Evolutionary conservation across 305 asterid species (phyloP), one percentile per base, ranked within the genome.

Genomic region (Rubia peregrina): DNA sequence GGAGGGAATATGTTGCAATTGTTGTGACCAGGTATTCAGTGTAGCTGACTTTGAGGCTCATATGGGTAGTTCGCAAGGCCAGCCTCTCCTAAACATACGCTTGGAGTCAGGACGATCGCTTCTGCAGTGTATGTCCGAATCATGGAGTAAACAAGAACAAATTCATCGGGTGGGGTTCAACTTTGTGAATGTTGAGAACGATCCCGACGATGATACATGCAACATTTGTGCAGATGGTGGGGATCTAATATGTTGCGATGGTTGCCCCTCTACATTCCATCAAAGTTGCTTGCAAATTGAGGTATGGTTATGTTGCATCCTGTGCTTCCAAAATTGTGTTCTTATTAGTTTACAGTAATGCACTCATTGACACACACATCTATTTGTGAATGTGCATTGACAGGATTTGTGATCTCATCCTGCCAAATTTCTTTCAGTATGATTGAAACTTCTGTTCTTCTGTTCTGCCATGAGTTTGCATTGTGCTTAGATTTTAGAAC

Each of bases 211-310:
- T 63, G 99, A 91, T 84, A 95, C 91, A 12, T 95, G 99, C 80
- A 88, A 88, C 75, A 77, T 95, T 43, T 95, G 99, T 75, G 98
- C 96, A 30, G 97, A 95, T 79, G 99, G 98, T 61, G 99, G 99
- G 75, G 85, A 88, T 74, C 83, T 95, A 88, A 87, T 88, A 73
- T 91, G 98, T 76, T 95, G 98, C 62, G 98, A 91, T 77, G 75
- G 96, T 40, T 95, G 99, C 81, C 98, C 99, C 13, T 88, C 99
- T 38, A 95, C 99, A 41, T 95, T 95, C 83, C 99, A 95, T 81
- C 88, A 84, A 64, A 84, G 86, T 84, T 95, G 98, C 85, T 86
- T 95, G 82, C 80, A 75, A 74, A 86, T 86, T 79, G 70, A 88
- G 69, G 99, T 95, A 88, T 62, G 87, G 55, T 70, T 46, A 67